Conservation (phyloP, 768 basidiomycete genomes). For the Rhizopogon vinicolor region DNA sequence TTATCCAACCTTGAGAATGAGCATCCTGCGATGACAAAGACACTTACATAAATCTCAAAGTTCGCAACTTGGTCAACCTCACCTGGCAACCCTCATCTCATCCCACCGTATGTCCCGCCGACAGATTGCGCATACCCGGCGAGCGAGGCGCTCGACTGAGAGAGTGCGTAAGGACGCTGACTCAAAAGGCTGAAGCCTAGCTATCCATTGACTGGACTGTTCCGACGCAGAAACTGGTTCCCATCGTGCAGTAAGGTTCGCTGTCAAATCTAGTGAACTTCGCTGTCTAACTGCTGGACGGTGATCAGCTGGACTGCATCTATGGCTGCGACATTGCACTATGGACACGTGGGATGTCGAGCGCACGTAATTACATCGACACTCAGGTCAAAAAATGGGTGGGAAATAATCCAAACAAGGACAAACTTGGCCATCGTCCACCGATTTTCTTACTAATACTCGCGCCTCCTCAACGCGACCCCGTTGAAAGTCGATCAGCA, state of each 20-base stretch:
- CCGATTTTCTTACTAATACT: conserved; percentile 33
- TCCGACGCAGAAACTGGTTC: neutral
- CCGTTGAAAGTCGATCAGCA: conserved; percentile 13
- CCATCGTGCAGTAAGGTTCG: neutral
- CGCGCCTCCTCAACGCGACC: conserved; percentile 29
- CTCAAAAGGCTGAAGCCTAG: neutral
- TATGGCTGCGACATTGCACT: neutral
- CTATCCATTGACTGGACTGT: neutral
- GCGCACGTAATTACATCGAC: neutral
- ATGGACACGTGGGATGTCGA: neutral
- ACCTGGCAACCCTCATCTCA: neutral
- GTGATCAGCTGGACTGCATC: neutral
- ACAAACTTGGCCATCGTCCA: conserved; percentile 12
- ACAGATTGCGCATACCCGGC: neutral
- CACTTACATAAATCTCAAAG: neutral
- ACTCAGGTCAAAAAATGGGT: neutral
- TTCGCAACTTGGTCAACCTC: neutral
- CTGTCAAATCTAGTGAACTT: neutral
- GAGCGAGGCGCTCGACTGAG: neutral
- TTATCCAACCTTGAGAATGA: neutral
- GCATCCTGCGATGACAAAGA: neutral
- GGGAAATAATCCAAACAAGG: conserved; percentile 13
- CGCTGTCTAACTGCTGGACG: neutral
- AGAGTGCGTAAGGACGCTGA: neutral
- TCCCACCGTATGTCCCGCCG: neutral